Evolutionary conservation across 2,329 filamentous ascomycete genomes (phyloP), one percentile per base, ranked within the genome.

Genomic region (Penicillium sp.): DNA sequence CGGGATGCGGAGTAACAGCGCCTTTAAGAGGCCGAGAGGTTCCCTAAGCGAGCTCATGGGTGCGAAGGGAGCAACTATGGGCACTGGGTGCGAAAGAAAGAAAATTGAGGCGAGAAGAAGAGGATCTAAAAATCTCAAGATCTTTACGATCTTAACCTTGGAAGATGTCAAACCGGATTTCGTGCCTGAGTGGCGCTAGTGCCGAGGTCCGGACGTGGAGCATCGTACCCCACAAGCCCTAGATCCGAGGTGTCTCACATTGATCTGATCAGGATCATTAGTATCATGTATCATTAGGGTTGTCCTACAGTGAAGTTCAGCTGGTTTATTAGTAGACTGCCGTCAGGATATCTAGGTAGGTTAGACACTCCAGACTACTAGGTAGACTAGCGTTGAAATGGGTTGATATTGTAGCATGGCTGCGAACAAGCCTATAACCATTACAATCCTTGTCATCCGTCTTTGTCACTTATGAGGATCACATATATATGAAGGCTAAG

Each of bases 1-100:
- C 1, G 78, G 78, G 2, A 79, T 65, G 36, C 74, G 69, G 33
- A 66, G 60, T 5, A 79, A 49, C 19, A 79, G 52, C 44, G 72
- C 68, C 63, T 71, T 73, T n/a, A 78, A 49, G 21, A 77, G 59
- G 19, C 61, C 66, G 27, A 70, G 29, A 9, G 64, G 60, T 21
- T 58, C 65, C 11, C 57, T 60, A 34, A 68, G 58, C 8, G 57
- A 58, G 48, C 65, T 66, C 70, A 73, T 73, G 16, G 16, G 16
- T 31, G 29, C 25, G 6, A 40, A 38, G 8, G 48, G 47, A 50
- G 36, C 31, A 21, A 27, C 29, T 16, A 25, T 25, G 8, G n/a
- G 55, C n/a, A 21, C 49, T 29, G 47, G n/a, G 13, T 27, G 19
- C 3, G 8, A 16, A 50, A 34, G 2, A 7, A 49, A 1, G 4